phyloP scores from a whole-genome alignment of 148 eudicot genomes.

The Rheum nobile region DNA sequence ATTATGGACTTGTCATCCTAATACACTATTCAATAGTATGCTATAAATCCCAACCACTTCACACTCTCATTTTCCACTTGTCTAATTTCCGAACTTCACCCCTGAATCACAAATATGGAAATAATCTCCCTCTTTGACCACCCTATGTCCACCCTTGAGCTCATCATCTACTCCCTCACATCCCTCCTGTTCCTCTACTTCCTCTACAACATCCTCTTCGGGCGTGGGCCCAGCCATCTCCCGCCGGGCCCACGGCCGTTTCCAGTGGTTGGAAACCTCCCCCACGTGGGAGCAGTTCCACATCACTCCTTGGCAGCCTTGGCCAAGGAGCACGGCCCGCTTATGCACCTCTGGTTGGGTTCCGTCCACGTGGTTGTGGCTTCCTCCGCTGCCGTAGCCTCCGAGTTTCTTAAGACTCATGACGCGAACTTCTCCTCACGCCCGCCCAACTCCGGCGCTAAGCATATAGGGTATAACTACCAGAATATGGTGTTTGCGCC shows the following conservation, averaged over 20 bases:
- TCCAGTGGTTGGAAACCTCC: conserved; percentile 84
- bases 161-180: conserved; percentile 18
- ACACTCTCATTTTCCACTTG: not conserved
- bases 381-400: conserved; percentile 61
- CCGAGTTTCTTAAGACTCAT: conserved; percentile 57
- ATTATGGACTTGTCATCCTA: too few species aligned
- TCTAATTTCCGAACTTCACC: not conserved
- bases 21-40: too few species aligned
- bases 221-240: conserved; percentile 24
- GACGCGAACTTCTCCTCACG: conserved; percentile 74
- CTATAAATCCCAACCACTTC: not conserved
- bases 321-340: conserved; percentile 59
- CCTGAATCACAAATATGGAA: not conserved
- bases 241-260: conserved; percentile 89
- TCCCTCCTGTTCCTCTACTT: conserved; percentile 7
- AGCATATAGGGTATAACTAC: conserved; percentile 72
- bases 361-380: conserved; percentile 78
- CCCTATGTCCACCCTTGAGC: conserved; percentile 20
- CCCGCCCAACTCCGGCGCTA: conserved; percentile 86
- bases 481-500: conserved; percentile 86
- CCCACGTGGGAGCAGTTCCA: conserved; percentile 68
- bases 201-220: conserved; percentile 4
- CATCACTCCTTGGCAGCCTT: conserved; percentile 61
- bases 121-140: not conserved
- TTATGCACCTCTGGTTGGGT: conserved; percentile 64